Percentiles rank a stretch among this genome's conserved stretches.
Conservation (phyloP, 2,329 filamentous ascomycete species). For the Alternaria rosae region DNA sequence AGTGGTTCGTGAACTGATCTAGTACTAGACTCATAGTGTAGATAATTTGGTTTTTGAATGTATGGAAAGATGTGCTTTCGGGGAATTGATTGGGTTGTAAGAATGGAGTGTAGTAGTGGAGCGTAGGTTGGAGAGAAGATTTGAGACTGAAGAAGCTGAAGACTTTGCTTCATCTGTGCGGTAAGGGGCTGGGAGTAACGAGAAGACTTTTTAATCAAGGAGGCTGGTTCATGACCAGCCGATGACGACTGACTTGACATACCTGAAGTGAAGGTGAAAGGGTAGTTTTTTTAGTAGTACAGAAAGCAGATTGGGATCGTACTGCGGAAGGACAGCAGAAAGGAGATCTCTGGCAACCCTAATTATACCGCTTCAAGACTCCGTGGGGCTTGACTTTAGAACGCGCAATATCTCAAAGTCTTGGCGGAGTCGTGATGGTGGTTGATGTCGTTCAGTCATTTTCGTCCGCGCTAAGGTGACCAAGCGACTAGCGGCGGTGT, state of each 20-base stretch:
- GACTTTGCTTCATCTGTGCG: background rate
- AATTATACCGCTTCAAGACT: background rate
- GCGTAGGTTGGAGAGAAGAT: background rate
- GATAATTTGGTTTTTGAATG: background rate
- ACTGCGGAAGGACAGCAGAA: accelerated
- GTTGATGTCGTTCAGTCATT: constrained; percentile 10
- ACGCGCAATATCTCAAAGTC: constrained; percentile 2
- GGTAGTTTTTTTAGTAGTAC: background rate
- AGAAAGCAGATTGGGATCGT: background rate
- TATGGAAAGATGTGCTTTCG: background rate
- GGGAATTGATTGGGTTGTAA: background rate
- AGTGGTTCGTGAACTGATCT: background rate
- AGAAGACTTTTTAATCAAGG: background rate
- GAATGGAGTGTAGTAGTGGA: background rate
- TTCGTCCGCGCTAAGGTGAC: constrained; percentile 25
- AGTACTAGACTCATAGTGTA: background rate
- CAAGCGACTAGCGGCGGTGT: constrained; percentile 13
- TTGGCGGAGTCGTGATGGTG: constrained; percentile 14
- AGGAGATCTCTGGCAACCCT: background rate
- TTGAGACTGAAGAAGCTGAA: background rate
- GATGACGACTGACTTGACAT: constrained; percentile 10
- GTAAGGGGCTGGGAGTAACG: background rate
- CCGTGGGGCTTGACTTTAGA: accelerated
- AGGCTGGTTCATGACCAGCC: constrained; percentile 8
- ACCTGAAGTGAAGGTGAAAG: constrained; percentile 25